Evolutionary conservation across 495 filamentous ascomycete genomes (phyloP).

Genomic region (Penicillium herquei): DNA sequence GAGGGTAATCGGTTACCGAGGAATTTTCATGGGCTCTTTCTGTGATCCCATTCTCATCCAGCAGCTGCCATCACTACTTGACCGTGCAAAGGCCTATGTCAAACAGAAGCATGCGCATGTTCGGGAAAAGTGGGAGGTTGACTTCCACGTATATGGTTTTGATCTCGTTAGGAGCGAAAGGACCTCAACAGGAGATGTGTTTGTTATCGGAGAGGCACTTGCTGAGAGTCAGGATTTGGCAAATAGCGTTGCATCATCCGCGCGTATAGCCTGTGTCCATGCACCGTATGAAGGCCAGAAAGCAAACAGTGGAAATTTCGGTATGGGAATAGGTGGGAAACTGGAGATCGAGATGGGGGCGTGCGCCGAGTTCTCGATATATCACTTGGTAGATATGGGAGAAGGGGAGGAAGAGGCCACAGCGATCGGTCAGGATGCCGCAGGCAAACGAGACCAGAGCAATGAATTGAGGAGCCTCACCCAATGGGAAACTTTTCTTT

Average conservation of each 20-base stretch:
- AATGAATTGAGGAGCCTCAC: not conserved
- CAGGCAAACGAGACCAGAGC: not conserved
- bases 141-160: conserved; percentile 42
- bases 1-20: conserved; percentile 36
- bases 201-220: conserved; percentile 42
- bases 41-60: conserved; percentile 46
- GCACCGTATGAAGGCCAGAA: conserved; percentile 43
- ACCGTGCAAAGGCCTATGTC: conserved; percentile 24
- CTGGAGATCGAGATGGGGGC: conserved; percentile 37
- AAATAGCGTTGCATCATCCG: conserved; percentile 33
- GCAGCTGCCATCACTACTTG: conserved; percentile 35
- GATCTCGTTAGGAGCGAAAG: conserved; percentile 21
- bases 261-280: conserved; percentile 38
- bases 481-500: not conserved
- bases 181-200: conserved; percentile 16
- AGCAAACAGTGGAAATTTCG: conserved; percentile 47
- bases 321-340: conserved; percentile 30
- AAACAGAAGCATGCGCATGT: conserved; percentile 1
- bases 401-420: conserved; percentile 26
- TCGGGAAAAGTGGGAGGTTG: conserved; percentile 25
- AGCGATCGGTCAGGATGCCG: not conserved
- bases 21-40: conserved; percentile 45
- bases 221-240: conserved; percentile 41
- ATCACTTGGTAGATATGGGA: conserved; percentile 43
- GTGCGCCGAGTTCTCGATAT: conserved; percentile 43